These are phyloP conservation scores for Xylaria hypoxylon DNA, from an alignment of 2,329 filamentous ascomycete species.

Conservation along the genomic window DNA sequence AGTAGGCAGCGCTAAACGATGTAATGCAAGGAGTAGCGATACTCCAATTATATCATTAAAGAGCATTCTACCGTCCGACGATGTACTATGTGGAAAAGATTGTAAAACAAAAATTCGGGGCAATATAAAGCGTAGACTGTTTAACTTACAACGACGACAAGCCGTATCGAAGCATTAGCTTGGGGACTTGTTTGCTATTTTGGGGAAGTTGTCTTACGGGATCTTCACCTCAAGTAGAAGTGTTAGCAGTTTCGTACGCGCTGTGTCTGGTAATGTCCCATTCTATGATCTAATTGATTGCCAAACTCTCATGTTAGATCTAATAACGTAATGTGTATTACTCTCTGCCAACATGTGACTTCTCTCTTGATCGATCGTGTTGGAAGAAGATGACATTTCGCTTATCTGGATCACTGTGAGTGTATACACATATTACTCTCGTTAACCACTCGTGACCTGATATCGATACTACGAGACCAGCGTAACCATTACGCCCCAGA, in stretches of 20 bases:
- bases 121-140: background rate
- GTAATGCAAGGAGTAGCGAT: background rate
- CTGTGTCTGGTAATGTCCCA: background rate
- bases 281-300: background rate
- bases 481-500: too few species aligned
- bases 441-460: background rate
- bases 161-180: background rate
- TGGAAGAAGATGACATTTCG: background rate
- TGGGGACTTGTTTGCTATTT: slow-evolving; percentile 1
- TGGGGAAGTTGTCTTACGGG: background rate
- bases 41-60: background rate
- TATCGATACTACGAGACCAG: background rate
- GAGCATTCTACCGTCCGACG: background rate
- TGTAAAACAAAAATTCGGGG: background rate
- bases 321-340: background rate
- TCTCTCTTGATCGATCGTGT: background rate
- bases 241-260: background rate
- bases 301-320: background rate
- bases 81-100: background rate
- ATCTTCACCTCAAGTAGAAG: too few species aligned
- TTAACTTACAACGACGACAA: background rate
- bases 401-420: background rate
- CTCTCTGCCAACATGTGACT: background rate
- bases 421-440: background rate
- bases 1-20: background rate